phyloP scores from a whole-genome alignment of 768 basidiomycete species.

The Hypholoma sublateritium region DNA sequence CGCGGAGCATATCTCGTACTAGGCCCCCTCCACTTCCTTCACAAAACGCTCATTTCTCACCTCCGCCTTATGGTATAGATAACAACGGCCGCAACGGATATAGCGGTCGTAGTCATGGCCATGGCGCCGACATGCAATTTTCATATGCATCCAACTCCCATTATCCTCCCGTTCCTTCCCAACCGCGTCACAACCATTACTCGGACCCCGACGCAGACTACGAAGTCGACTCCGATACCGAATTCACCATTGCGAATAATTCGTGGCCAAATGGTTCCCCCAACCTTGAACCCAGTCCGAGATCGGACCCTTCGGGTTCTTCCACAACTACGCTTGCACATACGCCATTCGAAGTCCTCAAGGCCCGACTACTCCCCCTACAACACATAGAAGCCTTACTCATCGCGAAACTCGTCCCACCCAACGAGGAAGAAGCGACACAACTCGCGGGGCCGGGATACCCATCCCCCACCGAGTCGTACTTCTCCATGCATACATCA shows the following conservation, averaged over 20 bases:
- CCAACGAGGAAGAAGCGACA: slow-evolving; percentile 59
- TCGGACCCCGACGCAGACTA: slow-evolving; percentile 19
- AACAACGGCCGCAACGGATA: slow-evolving; percentile 11
- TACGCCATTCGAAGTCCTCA: slow-evolving; percentile 53
- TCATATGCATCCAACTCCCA: slow-evolving; percentile 22
- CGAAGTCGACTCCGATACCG: slow-evolving; percentile 24
- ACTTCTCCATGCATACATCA: slow-evolving; percentile 13
- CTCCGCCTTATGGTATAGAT: slow-evolving; percentile 16
- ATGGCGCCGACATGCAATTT: slow-evolving; percentile 23
- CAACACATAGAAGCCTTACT: slow-evolving; percentile 69
- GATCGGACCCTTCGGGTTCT: slow-evolving; percentile 21
- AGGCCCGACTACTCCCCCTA: slow-evolving; percentile 63
- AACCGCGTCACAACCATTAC: slow-evolving; percentile 19
- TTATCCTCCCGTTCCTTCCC: slow-evolving; percentile 20
- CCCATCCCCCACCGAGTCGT: slow-evolving; percentile 20
- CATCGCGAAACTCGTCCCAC: slow-evolving; percentile 67
- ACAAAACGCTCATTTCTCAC: slow-evolving; percentile 22
- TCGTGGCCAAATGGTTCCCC: slow-evolving; percentile 13
- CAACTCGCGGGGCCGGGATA: slow-evolving; percentile 31
- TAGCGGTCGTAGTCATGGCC: slow-evolving; percentile 13
- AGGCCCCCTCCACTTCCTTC: slow-evolving; percentile 13
- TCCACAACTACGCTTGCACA: slow-evolving; percentile 22
- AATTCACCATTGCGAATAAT: slow-evolving; percentile 19
- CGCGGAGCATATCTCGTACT: slow-evolving; percentile 34
- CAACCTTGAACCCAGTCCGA: slow-evolving; percentile 18